Base-by-base conservation (phyloP, 768 basidiomycete genomes). In the Boletus coccyginus region DNA sequence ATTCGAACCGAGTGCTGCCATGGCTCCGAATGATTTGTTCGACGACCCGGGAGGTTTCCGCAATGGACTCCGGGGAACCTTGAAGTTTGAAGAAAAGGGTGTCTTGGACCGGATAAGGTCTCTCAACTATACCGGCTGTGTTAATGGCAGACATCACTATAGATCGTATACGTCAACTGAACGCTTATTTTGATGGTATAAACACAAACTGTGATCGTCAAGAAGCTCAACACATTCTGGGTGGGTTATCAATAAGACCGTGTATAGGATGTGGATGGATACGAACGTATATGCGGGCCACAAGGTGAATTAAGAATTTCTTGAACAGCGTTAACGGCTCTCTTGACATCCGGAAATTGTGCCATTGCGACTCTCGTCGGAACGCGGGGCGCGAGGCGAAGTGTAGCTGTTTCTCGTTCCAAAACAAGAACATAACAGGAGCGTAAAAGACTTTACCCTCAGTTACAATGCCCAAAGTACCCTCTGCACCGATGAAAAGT, bases 71-170 rank as follows among this genome's bases (percentile, higher is more conserved):
- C 0, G 80, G 74, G 35, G 90, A 84, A 3, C 93, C 93, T 68
- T 94, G 92, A 50, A 97, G 81, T 70, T 96, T 95, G 80, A 98
- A 92, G 74, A 97, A 93, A 11, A 97, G 79, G 0, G 87, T 87
- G 65, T 94, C 92, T 58, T 79, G 74, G 19, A 85, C 84, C 4
- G 87, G 87, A 66, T 87, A 90, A 44, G 82, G 77, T 51, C 68
- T 70, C 55, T 82, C 80, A 44, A 84, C 73, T 52, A 88, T 66
- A 27, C 90, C 88, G 21, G 80, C 84, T 13, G 71, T 65, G 67
- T 92, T 88, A 68, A 91, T 85, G 10, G 90, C 90, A 35, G 78
- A 69, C 85, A 94, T 91, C 84, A 89, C 86, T 87, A 47, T 48
- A 16, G 3, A 42, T 29, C 6, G 17, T 44, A 19, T 4, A 21